These are phyloP conservation scores for Urochloa ruziziensis DNA, from an alignment of 176 grass and related monocot genomes.

Conservation along the genomic window DNA sequence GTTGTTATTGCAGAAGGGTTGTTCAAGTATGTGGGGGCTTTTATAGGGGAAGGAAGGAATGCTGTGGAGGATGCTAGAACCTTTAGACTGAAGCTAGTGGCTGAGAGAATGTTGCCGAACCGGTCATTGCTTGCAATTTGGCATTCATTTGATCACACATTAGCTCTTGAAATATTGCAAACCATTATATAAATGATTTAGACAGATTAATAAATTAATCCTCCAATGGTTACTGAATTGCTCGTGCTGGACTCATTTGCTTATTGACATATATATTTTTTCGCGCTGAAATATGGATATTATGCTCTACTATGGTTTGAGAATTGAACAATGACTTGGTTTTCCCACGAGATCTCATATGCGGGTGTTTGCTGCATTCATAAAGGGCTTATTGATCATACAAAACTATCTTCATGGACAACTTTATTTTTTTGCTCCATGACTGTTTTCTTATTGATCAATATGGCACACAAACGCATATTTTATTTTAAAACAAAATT, in stretches of 20 bases:
- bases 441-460: too few relatives aligned
- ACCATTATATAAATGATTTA: background rate
- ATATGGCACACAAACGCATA: too few relatives aligned
- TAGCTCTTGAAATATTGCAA: background rate
- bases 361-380: too few relatives aligned
- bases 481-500: too few relatives aligned
- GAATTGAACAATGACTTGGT: background rate
- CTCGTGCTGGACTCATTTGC: background rate
- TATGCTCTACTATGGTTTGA: background rate
- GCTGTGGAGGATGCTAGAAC: slow-evolving; percentile 17
- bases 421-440: too few relatives aligned
- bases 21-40: background rate
- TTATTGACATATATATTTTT: too few relatives aligned
- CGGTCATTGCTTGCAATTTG: background rate
- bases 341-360: too few relatives aligned
- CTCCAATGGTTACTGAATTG: background rate
- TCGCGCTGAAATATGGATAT: too few relatives aligned
- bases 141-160: background rate
- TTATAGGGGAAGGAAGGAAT: slow-evolving; percentile 6
- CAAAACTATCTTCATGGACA: too few relatives aligned
- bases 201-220: too few relatives aligned
- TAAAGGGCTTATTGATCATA: too few relatives aligned
- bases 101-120: background rate
- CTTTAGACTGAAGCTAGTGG: background rate
- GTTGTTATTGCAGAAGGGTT: background rate